A percentile compares a stretch with the other conserved stretches of the same genome.
These are phyloP conservation scores for Coemansia sp. DNA, from an alignment of 192 early-diverging fungal genomes.

Conservation along the genomic window DNA sequence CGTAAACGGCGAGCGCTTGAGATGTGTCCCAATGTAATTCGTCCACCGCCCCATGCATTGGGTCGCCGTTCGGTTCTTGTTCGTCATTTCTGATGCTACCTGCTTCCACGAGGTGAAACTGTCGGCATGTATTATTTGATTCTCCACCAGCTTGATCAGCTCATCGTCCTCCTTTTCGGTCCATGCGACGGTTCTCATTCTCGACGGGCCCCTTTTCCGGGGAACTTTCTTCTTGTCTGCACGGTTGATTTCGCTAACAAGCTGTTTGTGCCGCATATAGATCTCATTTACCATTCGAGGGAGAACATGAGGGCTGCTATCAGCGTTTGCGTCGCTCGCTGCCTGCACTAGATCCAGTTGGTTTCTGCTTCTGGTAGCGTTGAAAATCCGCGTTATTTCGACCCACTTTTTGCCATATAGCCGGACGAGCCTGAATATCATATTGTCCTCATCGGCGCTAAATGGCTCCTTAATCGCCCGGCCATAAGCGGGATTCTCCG, in stretches of 20 bases:
- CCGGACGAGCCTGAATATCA: constrained; percentile 20
- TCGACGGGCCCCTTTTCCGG: not conserved
- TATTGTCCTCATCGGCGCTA: constrained; percentile 19
- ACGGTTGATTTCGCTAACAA: not conserved
- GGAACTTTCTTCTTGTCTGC: not conserved
- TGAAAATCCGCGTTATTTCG: constrained; percentile 21
- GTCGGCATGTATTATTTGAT: not conserved
- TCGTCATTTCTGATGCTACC: constrained; percentile 9
- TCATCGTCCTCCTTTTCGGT: constrained; percentile 16
- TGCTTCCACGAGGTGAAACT: constrained; percentile 24
- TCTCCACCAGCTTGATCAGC: constrained; percentile 14
- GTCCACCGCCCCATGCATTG: constrained; percentile 25
- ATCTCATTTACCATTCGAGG: not conserved
- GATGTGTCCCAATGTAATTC: constrained; percentile 19
- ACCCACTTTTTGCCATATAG: constrained; percentile 23
- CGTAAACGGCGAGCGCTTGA: constrained; percentile 25
- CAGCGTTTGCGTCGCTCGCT: no score
- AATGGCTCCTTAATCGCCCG: constrained; percentile 8
- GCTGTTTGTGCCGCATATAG: not conserved
- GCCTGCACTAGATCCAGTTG: not conserved
- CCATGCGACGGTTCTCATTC: constrained; percentile 4
- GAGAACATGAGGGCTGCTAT: not conserved
- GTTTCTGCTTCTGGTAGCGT: not conserved
- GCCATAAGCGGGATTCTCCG: not conserved
- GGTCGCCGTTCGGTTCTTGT: not conserved